Evolutionary conservation across 768 basidiomycete genomes (phyloP).

Genomic region (Lactarius hengduanensis): DNA sequence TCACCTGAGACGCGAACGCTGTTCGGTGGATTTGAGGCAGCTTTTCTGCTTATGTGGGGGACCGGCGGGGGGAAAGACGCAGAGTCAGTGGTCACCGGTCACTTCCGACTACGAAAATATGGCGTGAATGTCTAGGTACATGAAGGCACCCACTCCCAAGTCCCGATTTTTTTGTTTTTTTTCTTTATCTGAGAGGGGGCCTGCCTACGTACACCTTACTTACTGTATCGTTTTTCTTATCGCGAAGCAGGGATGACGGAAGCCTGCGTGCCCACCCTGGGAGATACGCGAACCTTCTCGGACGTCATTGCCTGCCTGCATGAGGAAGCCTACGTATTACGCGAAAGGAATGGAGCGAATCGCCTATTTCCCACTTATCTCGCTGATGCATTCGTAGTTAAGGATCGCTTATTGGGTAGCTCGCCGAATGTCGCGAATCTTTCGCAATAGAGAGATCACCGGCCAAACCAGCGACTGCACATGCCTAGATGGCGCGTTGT

Average conservation of each 20-base stretch:
- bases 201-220: background rate
- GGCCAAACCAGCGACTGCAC: background rate
- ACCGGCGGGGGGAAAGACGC: background rate
- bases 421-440: conserved; percentile 15
- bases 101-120: background rate
- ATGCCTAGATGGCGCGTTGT: background rate
- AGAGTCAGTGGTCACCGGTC: background rate
- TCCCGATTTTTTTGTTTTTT: background rate
- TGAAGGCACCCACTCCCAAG: background rate
- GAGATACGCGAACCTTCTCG: conserved; percentile 16
- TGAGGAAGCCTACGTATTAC: conserved; percentile 10
- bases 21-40: background rate
- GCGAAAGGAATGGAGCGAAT: conserved; percentile 18
- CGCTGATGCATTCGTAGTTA: conserved; percentile 7
- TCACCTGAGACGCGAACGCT: background rate
- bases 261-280: conserved; percentile 1
- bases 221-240: conserved; percentile 14
- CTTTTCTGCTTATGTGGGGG: background rate
- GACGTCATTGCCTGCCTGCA: conserved; percentile 11
- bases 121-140: conserved; percentile 12
- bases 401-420: background rate
- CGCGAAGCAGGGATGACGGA: conserved; percentile 20
- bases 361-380: conserved; percentile 11
- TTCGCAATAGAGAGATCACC: background rate
- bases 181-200: background rate